Evolutionary conservation across 2,329 filamentous ascomycete species (phyloP).

Genomic region (Trichoderma atroviride): DNA sequence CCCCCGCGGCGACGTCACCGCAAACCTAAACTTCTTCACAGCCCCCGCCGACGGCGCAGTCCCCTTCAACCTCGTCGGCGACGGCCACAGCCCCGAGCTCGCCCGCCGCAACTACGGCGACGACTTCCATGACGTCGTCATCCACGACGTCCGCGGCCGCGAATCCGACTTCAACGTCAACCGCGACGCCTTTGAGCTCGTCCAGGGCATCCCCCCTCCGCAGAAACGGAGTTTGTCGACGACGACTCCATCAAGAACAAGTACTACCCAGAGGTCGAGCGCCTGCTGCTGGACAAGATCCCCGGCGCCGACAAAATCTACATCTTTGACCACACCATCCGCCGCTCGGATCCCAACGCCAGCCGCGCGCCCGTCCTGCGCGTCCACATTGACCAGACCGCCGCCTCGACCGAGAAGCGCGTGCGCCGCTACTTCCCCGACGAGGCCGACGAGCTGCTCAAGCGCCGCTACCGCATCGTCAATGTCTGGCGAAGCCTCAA

Average conservation of each 20-base stretch:
- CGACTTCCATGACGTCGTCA: slow-evolving; percentile 52
- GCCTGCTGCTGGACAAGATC: slow-evolving; percentile 67
- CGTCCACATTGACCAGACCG: slow-evolving; percentile 85
- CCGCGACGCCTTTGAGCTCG: slow-evolving; percentile 71
- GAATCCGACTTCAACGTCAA: slow-evolving; percentile 70
- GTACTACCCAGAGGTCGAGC: slow-evolving; percentile 86
- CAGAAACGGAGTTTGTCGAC: slow-evolving; percentile 60
- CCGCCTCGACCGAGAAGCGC: slow-evolving; percentile 64
- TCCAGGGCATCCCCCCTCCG: slow-evolving; percentile 60
- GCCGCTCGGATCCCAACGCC: slow-evolving; percentile 62
- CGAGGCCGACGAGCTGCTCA: slow-evolving; percentile 66
- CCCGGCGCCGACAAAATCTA: slow-evolving; percentile 68
- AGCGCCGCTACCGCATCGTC: slow-evolving; percentile 76
- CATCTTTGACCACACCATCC: slow-evolving; percentile 87
- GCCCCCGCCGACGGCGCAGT: slow-evolving; percentile 60
- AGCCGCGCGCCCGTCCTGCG: slow-evolving; percentile 68
- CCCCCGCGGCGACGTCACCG: slow-evolving; percentile 62
- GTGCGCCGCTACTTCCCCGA: slow-evolving; percentile 70
- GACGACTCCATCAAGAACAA: slow-evolving; percentile 67
- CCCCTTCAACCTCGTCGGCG: slow-evolving; percentile 70
- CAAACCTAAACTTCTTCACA: slow-evolving; percentile 66
- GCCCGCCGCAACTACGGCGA: slow-evolving; percentile 67
- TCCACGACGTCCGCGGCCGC: slow-evolving; percentile 73
- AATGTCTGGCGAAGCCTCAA: slow-evolving; percentile 80
- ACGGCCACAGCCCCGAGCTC: slow-evolving; percentile 57